Base-by-base conservation (phyloP, 2,329 filamentous ascomycete species). In the Cyphellophora attinorum region DNA sequence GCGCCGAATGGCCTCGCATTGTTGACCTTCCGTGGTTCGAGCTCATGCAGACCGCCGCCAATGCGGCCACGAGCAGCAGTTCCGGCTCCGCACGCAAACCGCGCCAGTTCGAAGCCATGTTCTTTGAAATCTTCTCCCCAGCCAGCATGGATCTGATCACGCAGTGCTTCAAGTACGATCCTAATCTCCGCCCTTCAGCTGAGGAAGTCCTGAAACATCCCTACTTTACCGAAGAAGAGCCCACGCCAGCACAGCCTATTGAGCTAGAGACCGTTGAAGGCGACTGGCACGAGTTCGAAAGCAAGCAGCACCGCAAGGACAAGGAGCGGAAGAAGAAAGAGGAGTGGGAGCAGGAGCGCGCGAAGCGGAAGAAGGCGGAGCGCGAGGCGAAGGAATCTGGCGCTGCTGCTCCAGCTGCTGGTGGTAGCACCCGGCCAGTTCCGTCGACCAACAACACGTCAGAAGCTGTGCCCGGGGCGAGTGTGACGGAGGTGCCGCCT, bases 261-360 rank as follows among this genome's bases (percentile, higher is more conserved):
- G 88, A 94, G 77, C 72, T 98, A 32, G 77, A 80, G 40, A 67
- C 79, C 31, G 71, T 98, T 18, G 76, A 91, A 49, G 91, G 91
- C 14, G 91, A 98, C 51, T 98, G 91, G 91, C 91, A 98, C 55
- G 91, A 98, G 56, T 94, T 96, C 51, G 91, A 98, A 62, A 93
- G 85, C 37, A 98, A 98, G 62, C 88, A 86, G 11, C 68, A 94
- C 16, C 73, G 91, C 19, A 91, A 91, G 48, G 88, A 95, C 57
- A 89, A 86, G 49, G 85, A 91, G 56, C 74, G 41, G 21, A 40
- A 75, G 35, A 74, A 79, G 40, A 68, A 70, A 42, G 74, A 77
- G 49, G 66, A 60, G 62, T 29, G 60, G 52, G 37, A 61, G 64
- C 62, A 61, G 44, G 61, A 67, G 38, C 62, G 61, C 44, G 68